Conservation (phyloP, 2,329 filamentous ascomycete species). For the Sclerotiophoma versabilis region DNA sequence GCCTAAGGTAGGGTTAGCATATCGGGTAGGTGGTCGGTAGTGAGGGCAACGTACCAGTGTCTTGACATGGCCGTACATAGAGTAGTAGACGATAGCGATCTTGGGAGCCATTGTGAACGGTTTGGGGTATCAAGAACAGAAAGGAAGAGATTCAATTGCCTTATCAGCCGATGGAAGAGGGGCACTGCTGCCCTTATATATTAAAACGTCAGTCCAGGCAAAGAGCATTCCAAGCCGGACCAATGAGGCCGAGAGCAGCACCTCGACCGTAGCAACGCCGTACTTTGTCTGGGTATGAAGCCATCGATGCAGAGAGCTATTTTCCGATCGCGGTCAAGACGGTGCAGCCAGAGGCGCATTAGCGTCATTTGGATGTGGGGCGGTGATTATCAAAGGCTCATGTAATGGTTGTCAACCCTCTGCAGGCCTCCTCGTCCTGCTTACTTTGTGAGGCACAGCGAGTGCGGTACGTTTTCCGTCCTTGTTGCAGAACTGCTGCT, state of each 20-base stretch:
- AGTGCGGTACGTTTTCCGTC: conserved; percentile 8
- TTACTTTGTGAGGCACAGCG: background rate
- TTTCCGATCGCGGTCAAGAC: conserved; percentile 14
- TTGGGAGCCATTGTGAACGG: conserved; percentile 76
- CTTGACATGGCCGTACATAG: conserved; percentile 48
- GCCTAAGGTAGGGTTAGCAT: conserved; percentile 63
- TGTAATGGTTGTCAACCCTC: conserved; percentile 22
- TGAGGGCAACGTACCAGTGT: conserved; percentile 35
- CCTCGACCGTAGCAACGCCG: background rate
- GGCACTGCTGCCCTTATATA: conserved; percentile 15
- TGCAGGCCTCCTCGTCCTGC: background rate
- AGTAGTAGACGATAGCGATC: conserved; percentile 82
- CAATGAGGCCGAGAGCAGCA: conserved; percentile 18
- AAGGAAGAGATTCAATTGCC: conserved; percentile 8
- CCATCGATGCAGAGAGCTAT: conserved; percentile 13
- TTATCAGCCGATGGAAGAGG: background rate
- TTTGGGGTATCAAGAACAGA: conserved; percentile 22
- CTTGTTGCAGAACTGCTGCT: background rate
- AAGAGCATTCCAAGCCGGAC: conserved; percentile 13
- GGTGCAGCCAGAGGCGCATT: too few relatives aligned
- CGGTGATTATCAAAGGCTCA: conserved; percentile 21
- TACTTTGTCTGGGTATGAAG: conserved; percentile 1
- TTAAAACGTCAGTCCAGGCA: background rate
- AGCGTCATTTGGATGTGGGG: conserved; percentile 11
- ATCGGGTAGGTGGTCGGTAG: background rate